Base-by-base conservation (phyloP, 73 alveolate species). In the Tetrahymena thermophila region DNA sequence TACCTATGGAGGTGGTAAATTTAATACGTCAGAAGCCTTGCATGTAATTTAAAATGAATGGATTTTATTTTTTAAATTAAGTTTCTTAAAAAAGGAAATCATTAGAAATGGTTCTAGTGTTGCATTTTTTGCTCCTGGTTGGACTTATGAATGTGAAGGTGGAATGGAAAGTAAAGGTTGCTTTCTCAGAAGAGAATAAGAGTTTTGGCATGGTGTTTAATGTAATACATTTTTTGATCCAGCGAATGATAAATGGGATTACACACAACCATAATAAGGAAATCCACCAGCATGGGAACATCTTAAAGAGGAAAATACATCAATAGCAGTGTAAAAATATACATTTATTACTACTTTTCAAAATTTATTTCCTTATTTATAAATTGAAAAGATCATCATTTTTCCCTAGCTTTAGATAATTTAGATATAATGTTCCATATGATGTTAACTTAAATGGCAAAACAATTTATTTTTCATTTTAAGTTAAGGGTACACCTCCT, bases 1-100 rank as follows among this genome's bases (percentile, higher is more conserved):
- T 10, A 94, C 98, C 35, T 97, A 97, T 93, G 98, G 98, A 94
- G 99, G 98, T 10, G 99, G 99, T 10, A 83, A 93, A 93, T 95
- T 93, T 35, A 94, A 97, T 89, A 94, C 97, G 14, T 94, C 95
- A 56, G 40, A 40, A n/a, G 99, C 98, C 34, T 95, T 97, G 10
- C 21, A 96, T 35, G 89, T 71, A 71, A 5, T 31, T 25, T 4
- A 71, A 19, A 19, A 3, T 71, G 13, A 25, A 10, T 56, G 1
- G 1, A 16, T 56, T 56, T 56, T 25, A 23, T 23, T 56, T 10
- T 25, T 4, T 1, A 56, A 56, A 16, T 16, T 56, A 9, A 21
- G 9, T 23, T 56, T 25, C 34, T 10, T 4, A 71, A 17, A 10
- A 50, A 34, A 89, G 44, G 97, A 97, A 93, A 96, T 97, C 10